Conservation (phyloP, 2,329 filamentous ascomycete species). For the Knufia fluminis region DNA sequence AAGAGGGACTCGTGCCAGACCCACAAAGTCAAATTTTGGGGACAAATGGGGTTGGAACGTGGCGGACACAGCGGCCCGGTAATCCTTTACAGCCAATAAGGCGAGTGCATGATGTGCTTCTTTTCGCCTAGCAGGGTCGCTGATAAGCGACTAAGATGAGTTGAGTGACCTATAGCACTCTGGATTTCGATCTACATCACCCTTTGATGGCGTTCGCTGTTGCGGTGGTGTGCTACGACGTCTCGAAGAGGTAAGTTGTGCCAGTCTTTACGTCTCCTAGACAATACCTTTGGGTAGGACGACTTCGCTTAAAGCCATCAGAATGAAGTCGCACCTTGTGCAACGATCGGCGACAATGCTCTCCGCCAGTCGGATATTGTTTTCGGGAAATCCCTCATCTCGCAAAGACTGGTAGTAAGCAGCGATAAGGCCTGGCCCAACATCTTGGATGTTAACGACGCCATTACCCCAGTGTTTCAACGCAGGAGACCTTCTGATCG, state of each 20-base stretch:
- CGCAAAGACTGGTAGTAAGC: slow-evolving; percentile 20
- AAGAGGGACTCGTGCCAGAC: too few species aligned
- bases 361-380: slow-evolving; percentile 19
- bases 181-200: not conserved
- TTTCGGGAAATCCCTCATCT: slow-evolving; percentile 20
- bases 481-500: slow-evolving; percentile 16
- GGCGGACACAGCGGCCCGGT: not conserved
- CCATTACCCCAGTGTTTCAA: not conserved
- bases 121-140: not conserved
- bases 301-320: slow-evolving; percentile 16
- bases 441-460: slow-evolving; percentile 10
- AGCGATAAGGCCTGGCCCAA: slow-evolving; percentile 16
- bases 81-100: not conserved
- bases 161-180: not conserved
- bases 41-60: not conserved
- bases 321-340: slow-evolving; percentile 10
- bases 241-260: too few species aligned
- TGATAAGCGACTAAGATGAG: not conserved
- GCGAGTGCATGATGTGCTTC: not conserved
- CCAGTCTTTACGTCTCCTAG: too few species aligned
- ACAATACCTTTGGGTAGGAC: slow-evolving; percentile 9
- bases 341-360: slow-evolving; percentile 15
- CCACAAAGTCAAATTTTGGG: not conserved
- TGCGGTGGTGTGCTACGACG: too few species aligned
- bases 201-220: too few species aligned